These are phyloP conservation scores for Thelephora aurantiotincta DNA, from an alignment of 768 basidiomycete species.

Conservation along the genomic window DNA sequence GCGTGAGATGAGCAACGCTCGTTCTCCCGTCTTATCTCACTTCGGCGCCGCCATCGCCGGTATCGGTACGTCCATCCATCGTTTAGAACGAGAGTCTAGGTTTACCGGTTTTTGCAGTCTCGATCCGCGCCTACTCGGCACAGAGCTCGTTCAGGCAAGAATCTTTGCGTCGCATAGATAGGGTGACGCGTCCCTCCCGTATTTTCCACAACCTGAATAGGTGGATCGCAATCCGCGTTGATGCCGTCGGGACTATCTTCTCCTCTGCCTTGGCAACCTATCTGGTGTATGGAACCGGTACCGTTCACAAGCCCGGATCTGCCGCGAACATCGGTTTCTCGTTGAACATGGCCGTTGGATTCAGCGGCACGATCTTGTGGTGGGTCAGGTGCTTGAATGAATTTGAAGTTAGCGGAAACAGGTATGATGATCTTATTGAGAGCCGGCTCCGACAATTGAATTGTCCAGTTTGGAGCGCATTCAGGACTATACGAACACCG, in stretches of 20 bases:
- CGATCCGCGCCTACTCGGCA: slow-evolving; percentile 55
- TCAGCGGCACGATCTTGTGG: slow-evolving; percentile 10
- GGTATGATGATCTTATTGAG: slow-evolving; percentile 6
- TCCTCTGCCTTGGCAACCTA: slow-evolving; percentile 40
- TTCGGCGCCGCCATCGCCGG: too few species aligned
- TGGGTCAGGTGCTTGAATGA: slow-evolving; percentile 27
- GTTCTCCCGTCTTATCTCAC: slow-evolving; percentile 30
- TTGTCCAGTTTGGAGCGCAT: slow-evolving; percentile 23
- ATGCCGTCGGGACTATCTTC: slow-evolving; percentile 43
- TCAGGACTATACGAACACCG: slow-evolving; percentile 30
- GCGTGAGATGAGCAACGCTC: slow-evolving; percentile 32
- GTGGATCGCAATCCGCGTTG: too few species aligned
- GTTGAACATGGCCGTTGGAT: too few species aligned
- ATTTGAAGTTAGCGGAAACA: slow-evolving; percentile 27
- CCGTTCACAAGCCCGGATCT: slow-evolving; percentile 8
- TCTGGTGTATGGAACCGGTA: slow-evolving; percentile 28
- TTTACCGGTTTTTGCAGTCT: slow-evolving; percentile 19
- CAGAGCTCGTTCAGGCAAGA: slow-evolving; percentile 31
- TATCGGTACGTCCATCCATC: too few species aligned
- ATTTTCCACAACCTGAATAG: slow-evolving; percentile 32
- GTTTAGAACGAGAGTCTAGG: too few species aligned
- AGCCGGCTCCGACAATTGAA: not conserved
- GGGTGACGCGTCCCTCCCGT: slow-evolving; percentile 29
- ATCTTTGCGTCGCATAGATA: slow-evolving; percentile 37
- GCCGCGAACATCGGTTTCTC: slow-evolving; percentile 35